Evolutionary conservation across 257 asterid species (phyloP), one percentile per base, ranked within the genome.

Genomic region (Verbena officinalis): DNA sequence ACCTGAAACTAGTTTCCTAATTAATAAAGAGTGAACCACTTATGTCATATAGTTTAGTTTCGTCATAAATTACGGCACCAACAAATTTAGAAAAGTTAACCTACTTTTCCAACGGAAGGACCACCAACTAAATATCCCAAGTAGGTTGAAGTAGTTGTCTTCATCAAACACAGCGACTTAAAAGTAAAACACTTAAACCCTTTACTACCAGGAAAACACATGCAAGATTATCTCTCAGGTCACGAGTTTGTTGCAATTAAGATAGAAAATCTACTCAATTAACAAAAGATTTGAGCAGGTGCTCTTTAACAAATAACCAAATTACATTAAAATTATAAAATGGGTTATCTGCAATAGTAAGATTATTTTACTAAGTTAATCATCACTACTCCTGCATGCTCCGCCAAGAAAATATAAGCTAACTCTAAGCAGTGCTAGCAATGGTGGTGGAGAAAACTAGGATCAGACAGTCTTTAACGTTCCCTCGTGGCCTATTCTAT

Each of bases 21-120:
- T 45, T 45, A 43, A 40, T 39, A 56, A 52, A 70, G 72, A 68
- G 50, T 27, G 65, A n/a, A 48, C 2, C 15, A 23, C 9, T n/a
- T 6, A 44, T 54, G 55, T 34, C 49, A 51, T 54, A 3, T 45
- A 72, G 12, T 54, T 42, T 36, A 40, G 46, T 30, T 64, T 46
- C 30, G 3, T 59, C 19, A 45, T 17, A 65, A 59, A 52, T 17
- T 23, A n/a, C n/a, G n/a, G 60, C 55, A 22, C 55, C 27, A 24
- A 60, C 19, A 10, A 19, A n/a, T 0, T 20, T 5, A 34, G 38
- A 49, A 27, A 24, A 30, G 17, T 31, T 38, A 50, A 13, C 39
- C 53, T 36, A 62, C 15, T n/a, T 13, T 9, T 17, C 10, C 23
- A 42, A 55, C 0, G 62, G 49, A 72, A 23, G 44, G 73, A 43